These are phyloP conservation scores for Arthrinium puccinioides DNA, from an alignment of 2,329 filamentous ascomycete species.

Conservation along the genomic window DNA sequence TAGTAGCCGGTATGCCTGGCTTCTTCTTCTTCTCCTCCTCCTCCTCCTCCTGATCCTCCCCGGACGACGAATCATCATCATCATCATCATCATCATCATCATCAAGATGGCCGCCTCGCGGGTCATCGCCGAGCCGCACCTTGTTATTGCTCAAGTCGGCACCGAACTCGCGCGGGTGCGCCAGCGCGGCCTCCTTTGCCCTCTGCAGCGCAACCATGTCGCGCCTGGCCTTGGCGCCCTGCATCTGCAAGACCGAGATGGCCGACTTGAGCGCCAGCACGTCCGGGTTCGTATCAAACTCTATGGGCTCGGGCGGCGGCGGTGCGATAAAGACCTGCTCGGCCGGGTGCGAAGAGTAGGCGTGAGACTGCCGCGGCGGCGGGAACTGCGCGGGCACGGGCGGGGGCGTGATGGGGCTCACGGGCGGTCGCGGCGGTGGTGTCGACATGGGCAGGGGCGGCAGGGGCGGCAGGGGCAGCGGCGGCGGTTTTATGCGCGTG, in stretches of 20 bases:
- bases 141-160: conserved; percentile 59
- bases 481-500: neutral
- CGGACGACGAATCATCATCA: conserved; percentile 11
- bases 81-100: conserved; percentile 17
- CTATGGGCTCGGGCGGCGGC: conserved; percentile 44
- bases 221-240: conserved; percentile 67
- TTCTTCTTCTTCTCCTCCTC: neutral
- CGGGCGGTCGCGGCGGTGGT: conserved; percentile 38
- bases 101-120: neutral
- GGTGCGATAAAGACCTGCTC: conserved; percentile 18
- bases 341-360: conserved; percentile 14
- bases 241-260: conserved; percentile 80
- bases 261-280: conserved; percentile 80
- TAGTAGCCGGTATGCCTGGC: neutral
- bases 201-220: conserved; percentile 66
- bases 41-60: neutral
- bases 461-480: neutral
- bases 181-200: conserved; percentile 63
- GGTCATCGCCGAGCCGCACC: conserved; percentile 31
- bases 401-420: conserved; percentile 50
- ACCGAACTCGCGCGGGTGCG: conserved; percentile 65
- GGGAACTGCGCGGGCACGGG: conserved; percentile 28
- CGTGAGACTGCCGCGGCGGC: conserved; percentile 15
- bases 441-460: conserved; percentile 5
- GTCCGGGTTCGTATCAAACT: conserved; percentile 67